Evolutionary conservation across 2,329 filamentous ascomycete genomes (phyloP), one percentile per base, ranked within the genome.

Genomic region (Xylariaceae sp.): DNA sequence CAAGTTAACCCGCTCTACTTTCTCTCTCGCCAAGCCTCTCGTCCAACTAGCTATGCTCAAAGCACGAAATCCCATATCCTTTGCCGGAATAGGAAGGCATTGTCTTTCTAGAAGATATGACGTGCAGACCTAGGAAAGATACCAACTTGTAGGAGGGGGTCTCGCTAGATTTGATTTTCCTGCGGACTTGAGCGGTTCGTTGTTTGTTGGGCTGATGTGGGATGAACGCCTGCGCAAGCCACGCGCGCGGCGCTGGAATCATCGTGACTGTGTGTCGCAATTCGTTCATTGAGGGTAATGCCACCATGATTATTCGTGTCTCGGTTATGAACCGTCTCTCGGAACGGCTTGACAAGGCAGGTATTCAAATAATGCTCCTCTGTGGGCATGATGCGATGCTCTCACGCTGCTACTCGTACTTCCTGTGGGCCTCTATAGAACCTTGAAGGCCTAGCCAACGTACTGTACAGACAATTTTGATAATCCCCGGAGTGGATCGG

Each of bases 291-390:
- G 47, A n/a, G 23, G 36, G 21, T 46, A 23, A 27, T 52, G 21
- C 24, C 18, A 21, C 26, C 8, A 23, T 24, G 20, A 11, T 41
- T 16, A 32, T 44, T 40, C 36, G 59, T 62, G 60, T 61, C 57
- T n/a, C n/a, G n/a, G n/a, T n/a, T n/a, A n/a, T n/a, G n/a, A n/a
- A 61, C 58, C 59, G 55, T 59, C 61, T 62, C 60, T 63, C 57
- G 58, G 58, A 55, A 58, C 60, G 51, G 58, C 58, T 61, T 50
- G 61, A 61, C 61, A 60, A 61, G 55, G 59, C 59, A 62, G 59
- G 58, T 61, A 61, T 61, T 55, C 57, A 51, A 39, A 50, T 53
- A 56, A n/a, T n/a, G n/a, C n/a, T n/a, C n/a, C n/a, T n/a, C n/a
- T n/a, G n/a, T n/a, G n/a, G n/a, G n/a, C n/a, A n/a, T n/a, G n/a